Evolutionary conservation across 2,329 filamentous ascomycete genomes (phyloP), one percentile per base, ranked within the genome.

Genomic region (Penicillium sp.): DNA sequence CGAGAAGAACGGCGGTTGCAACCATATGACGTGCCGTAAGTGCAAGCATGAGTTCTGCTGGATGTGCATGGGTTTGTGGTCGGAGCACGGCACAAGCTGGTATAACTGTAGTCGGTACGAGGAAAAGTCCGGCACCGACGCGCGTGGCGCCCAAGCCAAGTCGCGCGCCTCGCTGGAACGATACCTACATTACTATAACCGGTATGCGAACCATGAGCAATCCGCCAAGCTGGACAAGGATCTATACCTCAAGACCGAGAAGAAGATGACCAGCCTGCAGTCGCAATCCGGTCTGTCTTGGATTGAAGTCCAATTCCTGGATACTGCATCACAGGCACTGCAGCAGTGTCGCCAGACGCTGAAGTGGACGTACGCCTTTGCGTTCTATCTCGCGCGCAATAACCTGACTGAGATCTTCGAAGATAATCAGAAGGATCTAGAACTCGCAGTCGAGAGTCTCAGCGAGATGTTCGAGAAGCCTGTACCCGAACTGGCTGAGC

Each of bases 31-130:
- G 0, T 96, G 90, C 64, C 77, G 90, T 41, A 96, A 96, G 67
- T 96, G 90, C 72, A 88, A 89, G 59, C 84, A 96, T 60, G 90
- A 96, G 60, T 96, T 98, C 60, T 98, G 93, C 71, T 98, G 93
- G 93, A 97, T 98, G 86, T 98, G 93, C 61, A 98, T 98, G 93
- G 93, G 93, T 0, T 74, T 95, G 1, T 98, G 93, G 93, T 94
- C 89, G 1, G 93, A 98, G 68, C 93, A 98, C 63, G 93, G 93
- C 48, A 98, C 91, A 3, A 95, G 88, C 69, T 98, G 93, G 93
- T 98, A 98, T 74, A 98, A 95, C 67, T 98, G 93, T 77, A 98
- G 95, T 63, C 79, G 93, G 7, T 98, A 85, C 57, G 93, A 98
- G 62, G 93, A 97, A 71, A 96, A 93, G 76, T 94, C 87, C 51